These are phyloP conservation scores for Lentithecium fluviatile DNA, from an alignment of 495 filamentous ascomycete genomes.

Conservation along the genomic window DNA sequence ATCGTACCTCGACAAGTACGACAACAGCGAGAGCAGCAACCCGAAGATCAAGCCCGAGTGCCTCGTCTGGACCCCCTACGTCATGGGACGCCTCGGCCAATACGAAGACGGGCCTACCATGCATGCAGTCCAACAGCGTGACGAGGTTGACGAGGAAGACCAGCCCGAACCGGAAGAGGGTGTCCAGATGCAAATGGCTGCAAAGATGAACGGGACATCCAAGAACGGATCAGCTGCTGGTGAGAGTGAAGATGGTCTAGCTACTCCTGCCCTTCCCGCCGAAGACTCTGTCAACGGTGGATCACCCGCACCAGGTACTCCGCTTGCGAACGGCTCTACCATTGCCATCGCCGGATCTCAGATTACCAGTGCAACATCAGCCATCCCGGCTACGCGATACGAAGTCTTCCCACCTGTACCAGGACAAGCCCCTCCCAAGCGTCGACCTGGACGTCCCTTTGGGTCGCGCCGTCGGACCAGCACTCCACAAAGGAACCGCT, in stretches of 20 bases:
- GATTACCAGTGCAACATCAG: constrained; percentile 36
- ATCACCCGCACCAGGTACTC: constrained; percentile 26
- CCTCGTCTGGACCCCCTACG: constrained; percentile 94
- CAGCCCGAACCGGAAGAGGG: constrained; percentile 42
- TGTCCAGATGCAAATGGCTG: constrained; percentile 38
- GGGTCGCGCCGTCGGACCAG: constrained; percentile 35
- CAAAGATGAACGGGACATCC: constrained; percentile 23
- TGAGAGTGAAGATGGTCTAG: constrained; percentile 8
- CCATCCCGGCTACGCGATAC: constrained; percentile 76
- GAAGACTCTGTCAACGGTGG: constrained; percentile 25
- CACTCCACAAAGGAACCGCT: constrained; percentile 29
- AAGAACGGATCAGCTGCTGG: constrained; percentile 16
- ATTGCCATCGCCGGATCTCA: constrained; percentile 5
- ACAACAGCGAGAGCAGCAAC: constrained; percentile 81
- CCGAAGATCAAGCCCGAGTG: constrained; percentile 77
- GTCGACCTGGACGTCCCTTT: constrained; percentile 52
- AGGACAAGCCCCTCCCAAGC: constrained; percentile 46
- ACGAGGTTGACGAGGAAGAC: constrained; percentile 63
- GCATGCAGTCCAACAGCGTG: constrained; percentile 82
- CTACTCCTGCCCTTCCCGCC: constrained; percentile 14
- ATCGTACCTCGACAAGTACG: constrained; percentile 81
- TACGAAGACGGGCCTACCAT: constrained; percentile 81
- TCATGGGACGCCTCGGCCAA: constrained; percentile 86
- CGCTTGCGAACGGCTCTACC: constrained; percentile 32
- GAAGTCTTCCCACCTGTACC: constrained; percentile 82